phyloP scores from a whole-genome alignment of 129 eudicot species.

The Artemisia argyi region DNA sequence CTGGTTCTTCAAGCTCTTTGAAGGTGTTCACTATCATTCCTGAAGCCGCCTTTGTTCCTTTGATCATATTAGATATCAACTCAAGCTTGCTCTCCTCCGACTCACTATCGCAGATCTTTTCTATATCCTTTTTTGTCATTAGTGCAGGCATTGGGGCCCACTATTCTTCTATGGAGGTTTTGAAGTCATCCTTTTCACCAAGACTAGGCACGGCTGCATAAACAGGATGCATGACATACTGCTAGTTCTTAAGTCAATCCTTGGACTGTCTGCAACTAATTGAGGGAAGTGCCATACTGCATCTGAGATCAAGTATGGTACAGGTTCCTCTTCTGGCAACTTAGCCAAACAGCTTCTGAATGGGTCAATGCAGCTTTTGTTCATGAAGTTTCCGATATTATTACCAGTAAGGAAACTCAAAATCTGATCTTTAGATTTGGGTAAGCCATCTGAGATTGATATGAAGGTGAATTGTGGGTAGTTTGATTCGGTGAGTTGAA shows the following conservation, averaged over 20 bases:
- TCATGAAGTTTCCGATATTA: slow-evolving; percentile 3
- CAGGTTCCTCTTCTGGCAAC: slow-evolving; percentile 9
- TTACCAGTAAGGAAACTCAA: not conserved
- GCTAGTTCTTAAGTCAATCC: slow-evolving; percentile 37
- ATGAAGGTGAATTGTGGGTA: slow-evolving; percentile 30
- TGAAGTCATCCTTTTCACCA: slow-evolving; percentile 20
- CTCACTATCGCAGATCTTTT: slow-evolving; percentile 8
- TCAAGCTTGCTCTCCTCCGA: slow-evolving; percentile 18
- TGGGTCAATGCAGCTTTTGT: slow-evolving; percentile 21
- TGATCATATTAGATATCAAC: slow-evolving; percentile 28
- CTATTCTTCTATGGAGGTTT: slow-evolving; percentile 28
- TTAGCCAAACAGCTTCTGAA: slow-evolving; percentile 17
- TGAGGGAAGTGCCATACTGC: slow-evolving; percentile 24
- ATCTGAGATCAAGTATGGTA: slow-evolving; percentile 24
- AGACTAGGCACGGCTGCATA: slow-evolving; percentile 24
- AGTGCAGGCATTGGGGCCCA: slow-evolving; percentile 19
- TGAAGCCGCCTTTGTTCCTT: slow-evolving; percentile 41
- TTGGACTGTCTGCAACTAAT: slow-evolving; percentile 22
- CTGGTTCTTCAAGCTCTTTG: slow-evolving; percentile 48
- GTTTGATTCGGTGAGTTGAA: slow-evolving; percentile 25
- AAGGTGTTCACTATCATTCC: slow-evolving; percentile 44
- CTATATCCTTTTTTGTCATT: slow-evolving; percentile 42
- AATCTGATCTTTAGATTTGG: not conserved
- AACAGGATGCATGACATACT: slow-evolving; percentile 32
- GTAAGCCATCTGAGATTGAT: slow-evolving; percentile 21